phyloP scores from a whole-genome alignment of 768 basidiomycete species.

The Phlegmacium glaucopus region DNA sequence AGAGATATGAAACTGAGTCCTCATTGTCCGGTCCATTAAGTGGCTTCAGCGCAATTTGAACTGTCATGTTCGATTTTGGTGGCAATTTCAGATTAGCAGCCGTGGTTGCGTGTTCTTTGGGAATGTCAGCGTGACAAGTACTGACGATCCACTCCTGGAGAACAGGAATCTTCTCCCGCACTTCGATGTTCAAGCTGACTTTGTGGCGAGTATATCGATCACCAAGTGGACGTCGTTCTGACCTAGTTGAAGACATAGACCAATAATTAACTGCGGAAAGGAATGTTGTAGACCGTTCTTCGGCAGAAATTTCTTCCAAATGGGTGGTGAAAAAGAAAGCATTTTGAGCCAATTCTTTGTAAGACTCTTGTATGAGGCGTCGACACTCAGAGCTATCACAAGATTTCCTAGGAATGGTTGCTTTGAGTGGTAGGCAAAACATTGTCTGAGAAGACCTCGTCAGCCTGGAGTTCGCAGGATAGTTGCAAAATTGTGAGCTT shows the following conservation, averaged over 20 bases:
- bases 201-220: too few species aligned
- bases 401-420: constrained; percentile 6
- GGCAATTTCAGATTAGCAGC: constrained; percentile 8
- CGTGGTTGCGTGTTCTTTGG: constrained; percentile 5
- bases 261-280: neutral
- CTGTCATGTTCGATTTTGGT: neutral
- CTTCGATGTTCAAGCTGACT: too few species aligned
- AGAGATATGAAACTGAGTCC: constrained; percentile 20
- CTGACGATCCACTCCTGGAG: constrained; percentile 10
- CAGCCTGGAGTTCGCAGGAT: neutral
- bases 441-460: constrained; percentile 10
- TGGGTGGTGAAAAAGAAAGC: constrained; percentile 12
- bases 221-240: too few species aligned
- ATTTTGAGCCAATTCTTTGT: constrained; percentile 8
- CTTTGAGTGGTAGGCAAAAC: constrained; percentile 11
- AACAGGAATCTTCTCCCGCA: too few species aligned
- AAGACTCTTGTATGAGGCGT: constrained; percentile 2
- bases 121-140: constrained; percentile 5
- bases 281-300: neutral
- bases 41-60: constrained; percentile 10
- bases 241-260: neutral
- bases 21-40: neutral
- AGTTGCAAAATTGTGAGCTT: neutral
- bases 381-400: neutral
- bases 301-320: constrained; percentile 6